phyloP scores from a whole-genome alignment of 2,329 filamentous ascomycete species.

The Cordyceps tenuipes region DNA sequence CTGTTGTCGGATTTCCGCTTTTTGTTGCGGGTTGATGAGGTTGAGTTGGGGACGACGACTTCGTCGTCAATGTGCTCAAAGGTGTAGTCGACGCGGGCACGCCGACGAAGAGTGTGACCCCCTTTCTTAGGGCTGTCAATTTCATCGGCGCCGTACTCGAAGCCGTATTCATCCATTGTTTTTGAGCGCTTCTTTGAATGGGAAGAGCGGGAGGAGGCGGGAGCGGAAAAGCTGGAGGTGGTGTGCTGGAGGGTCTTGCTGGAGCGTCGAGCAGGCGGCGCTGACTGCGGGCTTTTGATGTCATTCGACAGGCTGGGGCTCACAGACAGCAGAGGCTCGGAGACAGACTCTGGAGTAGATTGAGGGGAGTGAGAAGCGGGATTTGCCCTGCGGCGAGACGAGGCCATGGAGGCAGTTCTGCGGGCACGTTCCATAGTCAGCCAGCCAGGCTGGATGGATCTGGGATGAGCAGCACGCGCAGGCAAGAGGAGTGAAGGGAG shows the following conservation, averaged over 20 bases:
- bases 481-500: neutral
- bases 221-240: slow-evolving; percentile 31
- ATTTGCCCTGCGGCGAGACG: slow-evolving; percentile 24
- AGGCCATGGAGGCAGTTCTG: slow-evolving; percentile 19
- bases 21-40: slow-evolving; percentile 25
- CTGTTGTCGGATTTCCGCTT: slow-evolving; percentile 29
- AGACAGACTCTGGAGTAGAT: slow-evolving; percentile 24
- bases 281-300: slow-evolving; percentile 25
- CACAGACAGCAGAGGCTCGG: slow-evolving; percentile 23
- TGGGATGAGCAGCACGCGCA: slow-evolving; percentile 6
- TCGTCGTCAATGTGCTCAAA: slow-evolving; percentile 46
- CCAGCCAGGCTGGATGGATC: slow-evolving; percentile 9
- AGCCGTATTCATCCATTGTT: slow-evolving; percentile 31
- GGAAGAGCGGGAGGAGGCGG: slow-evolving; percentile 21
- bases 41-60: slow-evolving; percentile 26
- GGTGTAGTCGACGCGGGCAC: slow-evolving; percentile 49
- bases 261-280: slow-evolving; percentile 23
- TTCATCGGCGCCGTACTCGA: slow-evolving; percentile 33
- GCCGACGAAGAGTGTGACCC: slow-evolving; percentile 49
- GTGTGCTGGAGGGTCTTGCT: slow-evolving; percentile 28
- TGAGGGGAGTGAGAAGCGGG: slow-evolving; percentile 27
- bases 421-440: slow-evolving; percentile 28
- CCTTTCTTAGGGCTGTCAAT: slow-evolving; percentile 45
- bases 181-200: slow-evolving; percentile 35
- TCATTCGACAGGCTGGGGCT: slow-evolving; percentile 26